Conservation (phyloP, 2,329 filamentous ascomycete species). For the Tolypocladium tropicale region DNA sequence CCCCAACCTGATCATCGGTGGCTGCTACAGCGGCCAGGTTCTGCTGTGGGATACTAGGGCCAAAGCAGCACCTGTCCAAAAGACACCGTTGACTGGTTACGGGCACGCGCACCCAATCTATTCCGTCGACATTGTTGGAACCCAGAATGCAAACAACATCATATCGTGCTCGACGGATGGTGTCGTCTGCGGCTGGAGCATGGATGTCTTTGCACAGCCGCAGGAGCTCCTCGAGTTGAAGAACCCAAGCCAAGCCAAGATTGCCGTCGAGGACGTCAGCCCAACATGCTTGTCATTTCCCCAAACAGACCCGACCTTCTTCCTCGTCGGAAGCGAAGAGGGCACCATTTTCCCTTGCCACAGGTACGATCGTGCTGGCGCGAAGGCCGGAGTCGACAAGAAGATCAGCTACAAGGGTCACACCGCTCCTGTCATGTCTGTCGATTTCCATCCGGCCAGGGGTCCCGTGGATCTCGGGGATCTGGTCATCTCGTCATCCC, state of each 20-base stretch:
- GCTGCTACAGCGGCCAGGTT: conserved; percentile 93
- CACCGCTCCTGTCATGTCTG: conserved; percentile 87
- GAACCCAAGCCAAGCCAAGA: conserved; percentile 72
- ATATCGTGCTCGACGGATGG: conserved; percentile 95
- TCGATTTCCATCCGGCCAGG: conserved; percentile 87
- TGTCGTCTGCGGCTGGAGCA: conserved; percentile 92
- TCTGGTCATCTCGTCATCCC: conserved; percentile 77
- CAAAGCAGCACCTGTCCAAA: conserved; percentile 82
- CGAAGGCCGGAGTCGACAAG: conserved; percentile 89
- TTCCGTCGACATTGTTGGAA: conserved; percentile 89
- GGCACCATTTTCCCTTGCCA: conserved; percentile 95
- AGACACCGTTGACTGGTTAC: conserved; percentile 88
- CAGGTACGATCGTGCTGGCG: conserved; percentile 91
- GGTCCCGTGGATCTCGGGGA: conserved; percentile 93
- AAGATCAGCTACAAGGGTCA: conserved; percentile 84
- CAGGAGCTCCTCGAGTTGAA: conserved; percentile 87
- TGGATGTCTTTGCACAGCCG: conserved; percentile 94
- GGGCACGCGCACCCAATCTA: conserved; percentile 97
- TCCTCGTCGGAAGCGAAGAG: conserved; percentile 93
- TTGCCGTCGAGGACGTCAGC: conserved; percentile 75
- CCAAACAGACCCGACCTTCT: conserved; percentile 90
- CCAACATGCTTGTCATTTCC: conserved; percentile 94
- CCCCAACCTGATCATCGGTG: conserved; percentile 89
- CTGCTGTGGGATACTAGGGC: conserved; percentile 94
- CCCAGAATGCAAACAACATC: conserved; percentile 98